Base-by-base conservation (phyloP, 2,329 filamentous ascomycete genomes). In the Fusarium palustre region DNA sequence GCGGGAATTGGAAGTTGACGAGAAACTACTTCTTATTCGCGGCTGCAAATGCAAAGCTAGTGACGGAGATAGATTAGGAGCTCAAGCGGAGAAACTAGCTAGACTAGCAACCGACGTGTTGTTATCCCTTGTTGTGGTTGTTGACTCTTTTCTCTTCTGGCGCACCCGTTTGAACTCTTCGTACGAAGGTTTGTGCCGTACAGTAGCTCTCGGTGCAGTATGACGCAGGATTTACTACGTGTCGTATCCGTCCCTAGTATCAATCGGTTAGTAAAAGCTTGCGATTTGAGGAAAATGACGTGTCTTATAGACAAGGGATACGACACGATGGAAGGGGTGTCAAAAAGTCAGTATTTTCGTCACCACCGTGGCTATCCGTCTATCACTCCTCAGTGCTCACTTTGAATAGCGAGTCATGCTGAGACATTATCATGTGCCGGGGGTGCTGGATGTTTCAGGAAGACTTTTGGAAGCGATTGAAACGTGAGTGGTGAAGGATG, bases 181-280 rank as follows among this genome's bases (percentile, higher is more conserved):
- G 24, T 12, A 39, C n/a, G 53, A 65, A 53, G 60, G 61, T 45
- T 65, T 65, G 47, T 42, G 36, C 36, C 15, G 20, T 42, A 42
- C 39, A 42, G 41, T 43, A 43, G 41, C 22, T 42, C n/a, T 22
- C 36, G 46, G 36, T 48, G 46, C 52, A 62, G 41, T 53, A 62
- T 68, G 62, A 63, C 60, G 59, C 62, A 60, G 41, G 25, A 48
- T 38, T 56, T 59, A 45, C 56, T 59, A 74, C 36, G 36, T 39
- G 36, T 67, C 68, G 69, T 58, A 60, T 58, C 68, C 57, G 25
- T 57, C 62, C 64, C 56, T 55, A 43, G 64, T 57, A 52, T 70
- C 36, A 67, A 68, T 69, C 62, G 57, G 67, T 63, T 59, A 74
- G 66, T 54, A 64, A 62, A 60, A 50, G 53, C 48, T 66, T 61